A percentile compares a stretch with the other conserved stretches of the same genome.
Evolutionary conservation across 331 rosid genomes (phyloP).

Genomic region (Malus hybrid): DNA sequence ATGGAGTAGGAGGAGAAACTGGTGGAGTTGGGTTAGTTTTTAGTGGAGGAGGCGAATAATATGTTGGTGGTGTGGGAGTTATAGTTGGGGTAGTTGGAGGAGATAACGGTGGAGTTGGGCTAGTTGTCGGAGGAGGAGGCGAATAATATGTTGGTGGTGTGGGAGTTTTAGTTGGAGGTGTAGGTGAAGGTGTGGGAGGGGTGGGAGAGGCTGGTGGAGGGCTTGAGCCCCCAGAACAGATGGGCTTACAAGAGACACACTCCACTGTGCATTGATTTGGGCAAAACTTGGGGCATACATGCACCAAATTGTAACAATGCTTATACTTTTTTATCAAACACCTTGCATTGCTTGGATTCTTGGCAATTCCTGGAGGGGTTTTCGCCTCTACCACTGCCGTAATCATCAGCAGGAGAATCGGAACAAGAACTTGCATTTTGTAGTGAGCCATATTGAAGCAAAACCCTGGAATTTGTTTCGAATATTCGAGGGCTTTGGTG

Average conservation of each 20-base stretch:
- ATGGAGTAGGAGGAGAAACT: neutral
- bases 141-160: neutral
- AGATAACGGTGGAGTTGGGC: neutral
- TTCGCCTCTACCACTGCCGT: constrained; percentile 9
- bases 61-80: neutral
- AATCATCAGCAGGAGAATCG: constrained; percentile 9
- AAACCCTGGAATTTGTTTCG: neutral
- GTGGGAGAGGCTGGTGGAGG: constrained; percentile 16
- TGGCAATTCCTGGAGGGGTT: constrained; percentile 46
- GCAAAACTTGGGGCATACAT: constrained; percentile 60
- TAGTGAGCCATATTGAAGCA: constrained; percentile 18
- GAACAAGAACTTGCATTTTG: constrained; percentile 10
- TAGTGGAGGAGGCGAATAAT: constrained; percentile 1
- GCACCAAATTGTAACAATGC: constrained; percentile 41
- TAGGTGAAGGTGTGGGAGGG: neutral
- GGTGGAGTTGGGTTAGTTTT: neutral
- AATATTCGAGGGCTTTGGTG: neutral
- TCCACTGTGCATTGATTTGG: constrained; percentile 43
- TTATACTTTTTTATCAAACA: constrained; percentile 44
- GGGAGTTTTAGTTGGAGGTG: neutral
- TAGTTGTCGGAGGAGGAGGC: neutral
- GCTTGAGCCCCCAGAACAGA: constrained; percentile 21
- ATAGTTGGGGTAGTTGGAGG: neutral
- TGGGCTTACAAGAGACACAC: constrained; percentile 53
- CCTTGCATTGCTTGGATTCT: constrained; percentile 35